A percentile compares a stretch with the other conserved stretches of the same genome.
phyloP scores from a whole-genome alignment of 441 rosid species.

The Aquilaria agallochum region DNA sequence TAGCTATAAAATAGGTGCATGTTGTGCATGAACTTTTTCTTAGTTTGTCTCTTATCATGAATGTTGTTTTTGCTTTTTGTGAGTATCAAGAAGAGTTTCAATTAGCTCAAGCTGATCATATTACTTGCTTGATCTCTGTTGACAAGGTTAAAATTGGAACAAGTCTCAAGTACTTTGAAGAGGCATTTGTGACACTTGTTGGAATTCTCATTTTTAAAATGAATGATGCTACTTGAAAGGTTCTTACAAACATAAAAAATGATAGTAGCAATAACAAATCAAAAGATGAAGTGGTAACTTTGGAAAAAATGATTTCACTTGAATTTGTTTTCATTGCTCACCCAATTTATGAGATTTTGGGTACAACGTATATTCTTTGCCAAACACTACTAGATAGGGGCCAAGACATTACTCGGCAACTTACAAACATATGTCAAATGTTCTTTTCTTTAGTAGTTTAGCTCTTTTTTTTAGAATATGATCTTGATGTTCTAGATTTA shows the following conservation, averaged over 20 bases:
- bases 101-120: neutral
- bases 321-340: too few species aligned
- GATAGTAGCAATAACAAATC: neutral
- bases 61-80: neutral
- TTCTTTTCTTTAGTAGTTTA: neutral
- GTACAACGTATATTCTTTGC: neutral
- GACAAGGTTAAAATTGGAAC: neutral
- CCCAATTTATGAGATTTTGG: neutral
- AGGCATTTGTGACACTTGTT: neutral
- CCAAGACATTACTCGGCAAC: neutral
- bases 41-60: neutral
- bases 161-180: neutral
- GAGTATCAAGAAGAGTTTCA: neutral
- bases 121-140: neutral
- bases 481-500: neutral
- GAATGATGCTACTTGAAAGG: neutral
- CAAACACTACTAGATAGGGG: neutral
- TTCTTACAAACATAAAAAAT: too few species aligned
- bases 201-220: neutral
- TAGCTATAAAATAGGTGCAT: neutral
- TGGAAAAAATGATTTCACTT: neutral
- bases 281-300: too few species aligned
- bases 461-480: neutral
- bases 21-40: neutral
- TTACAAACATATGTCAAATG: neutral